phyloP scores from a whole-genome alignment of 257 asterid species.

The Forsythia suspensa region DNA sequence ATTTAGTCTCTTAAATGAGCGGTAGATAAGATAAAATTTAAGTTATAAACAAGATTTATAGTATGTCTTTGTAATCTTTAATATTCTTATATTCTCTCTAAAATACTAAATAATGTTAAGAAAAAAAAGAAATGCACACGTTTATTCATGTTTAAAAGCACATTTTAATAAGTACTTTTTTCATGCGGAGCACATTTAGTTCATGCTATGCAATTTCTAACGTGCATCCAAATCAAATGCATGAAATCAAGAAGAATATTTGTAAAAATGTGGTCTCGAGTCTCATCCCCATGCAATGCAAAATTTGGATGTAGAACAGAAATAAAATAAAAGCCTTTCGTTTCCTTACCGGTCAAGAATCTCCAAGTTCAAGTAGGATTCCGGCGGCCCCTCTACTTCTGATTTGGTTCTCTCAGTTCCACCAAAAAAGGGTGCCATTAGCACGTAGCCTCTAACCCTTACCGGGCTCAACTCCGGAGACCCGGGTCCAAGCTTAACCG shows the following conservation, averaged over 20 bases:
- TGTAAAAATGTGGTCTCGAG: background rate
- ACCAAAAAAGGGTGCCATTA: slow-evolving; percentile 90
- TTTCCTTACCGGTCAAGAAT: slow-evolving; percentile 62
- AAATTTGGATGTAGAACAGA: slow-evolving; percentile 7
- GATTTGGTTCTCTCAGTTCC: slow-evolving; percentile 70
- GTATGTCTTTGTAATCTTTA: too few relatives aligned
- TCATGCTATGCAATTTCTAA: background rate
- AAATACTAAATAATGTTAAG: too few relatives aligned
- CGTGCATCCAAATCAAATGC: background rate
- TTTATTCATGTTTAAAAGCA: too few relatives aligned
- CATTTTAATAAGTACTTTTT: too few relatives aligned
- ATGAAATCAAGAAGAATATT: background rate
- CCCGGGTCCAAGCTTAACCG: slow-evolving; percentile 61
- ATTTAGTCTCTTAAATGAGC: too few relatives aligned
- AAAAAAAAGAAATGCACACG: too few relatives aligned
- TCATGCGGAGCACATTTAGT: too few relatives aligned
- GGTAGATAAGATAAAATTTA: too few relatives aligned
- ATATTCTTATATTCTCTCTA: too few relatives aligned
- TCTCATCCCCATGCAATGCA: slow-evolving; percentile 34
- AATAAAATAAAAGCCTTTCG: background rate
- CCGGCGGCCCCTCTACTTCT: slow-evolving; percentile 67
- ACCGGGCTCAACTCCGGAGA: slow-evolving; percentile 62
- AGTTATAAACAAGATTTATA: too few relatives aligned
- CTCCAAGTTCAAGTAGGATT: slow-evolving; percentile 50
- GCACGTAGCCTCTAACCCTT: slow-evolving; percentile 68